These are phyloP conservation scores for Typha latifolia DNA, from an alignment of 176 grass and related monocot genomes.

Conservation along the genomic window DNA sequence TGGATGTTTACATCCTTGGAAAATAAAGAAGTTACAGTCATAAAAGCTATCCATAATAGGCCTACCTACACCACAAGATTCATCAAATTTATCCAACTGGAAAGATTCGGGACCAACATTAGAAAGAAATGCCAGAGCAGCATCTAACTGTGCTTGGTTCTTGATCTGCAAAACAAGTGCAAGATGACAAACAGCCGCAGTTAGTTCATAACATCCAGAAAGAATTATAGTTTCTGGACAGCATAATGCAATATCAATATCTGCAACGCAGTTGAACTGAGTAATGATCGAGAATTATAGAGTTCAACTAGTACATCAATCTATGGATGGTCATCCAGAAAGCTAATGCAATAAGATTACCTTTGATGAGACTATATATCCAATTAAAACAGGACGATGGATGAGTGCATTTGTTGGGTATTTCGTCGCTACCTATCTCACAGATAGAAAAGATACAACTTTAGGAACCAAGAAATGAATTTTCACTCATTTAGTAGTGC, in stretches of 20 bases:
- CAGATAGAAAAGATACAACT: slow-evolving; percentile 8
- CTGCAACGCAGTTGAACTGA: background rate
- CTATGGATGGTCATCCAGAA: background rate
- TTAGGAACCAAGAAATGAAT: slow-evolving; percentile 10
- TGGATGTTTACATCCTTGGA: background rate
- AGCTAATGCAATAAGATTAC: slow-evolving; percentile 14
- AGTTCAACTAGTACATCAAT: background rate
- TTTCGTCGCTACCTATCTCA: slow-evolving; percentile 79
- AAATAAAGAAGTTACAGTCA: background rate
- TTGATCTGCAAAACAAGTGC: slow-evolving; percentile 54
- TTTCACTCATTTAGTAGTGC: background rate
- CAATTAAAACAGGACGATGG: slow-evolving; percentile 68
- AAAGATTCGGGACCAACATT: slow-evolving; percentile 64
- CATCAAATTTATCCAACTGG: slow-evolving; percentile 58
- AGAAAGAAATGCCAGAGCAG: slow-evolving; percentile 58
- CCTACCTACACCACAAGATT: slow-evolving; percentile 88
- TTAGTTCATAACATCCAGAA: background rate
- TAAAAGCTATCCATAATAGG: slow-evolving; percentile 5
- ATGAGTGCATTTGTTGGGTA: slow-evolving; percentile 72
- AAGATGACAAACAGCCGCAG: background rate
- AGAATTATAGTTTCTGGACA: background rate
- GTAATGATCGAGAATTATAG: background rate
- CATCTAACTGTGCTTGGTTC: slow-evolving; percentile 75
- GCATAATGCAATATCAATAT: background rate
- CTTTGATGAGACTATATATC: slow-evolving; percentile 57